Base-by-base conservation (phyloP, 2,329 filamentous ascomycete genomes). In the Paradendryphiella salina region DNA sequence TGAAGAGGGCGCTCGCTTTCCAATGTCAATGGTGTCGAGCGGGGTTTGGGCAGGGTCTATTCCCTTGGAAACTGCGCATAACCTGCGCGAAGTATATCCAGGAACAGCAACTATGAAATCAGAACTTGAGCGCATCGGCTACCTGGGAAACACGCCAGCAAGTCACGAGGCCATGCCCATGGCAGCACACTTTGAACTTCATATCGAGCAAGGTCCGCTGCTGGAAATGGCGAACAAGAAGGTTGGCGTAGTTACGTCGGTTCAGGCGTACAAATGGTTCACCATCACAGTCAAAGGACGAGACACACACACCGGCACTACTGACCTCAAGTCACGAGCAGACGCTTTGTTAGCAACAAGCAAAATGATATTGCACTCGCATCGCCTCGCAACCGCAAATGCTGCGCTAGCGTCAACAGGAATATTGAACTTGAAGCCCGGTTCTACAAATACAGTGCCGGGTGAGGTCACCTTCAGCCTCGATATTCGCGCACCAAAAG, bases 121-220 rank as follows among this genome's bases (percentile, higher is more conserved):
- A 0, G 88, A 91, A 54, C 79, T 94, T 0, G 77, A 87, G 64
- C 80, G 86, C 11, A 90, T 91, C 42, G 85, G 85, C 0, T 91
- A 89, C 57, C 73, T 90, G 0, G 89, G 88, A 11, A 59, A 72
- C 0, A 73, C 78, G 0, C 78, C 80, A 7, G 82, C 82, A 17
- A 83, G 78, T 45, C 78, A 86, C 67, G 76, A 80, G 54, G 75
- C 78, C 26, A 82, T 80, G 13, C 87, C 86, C 0, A 84, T 91
- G 73, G 86, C 83, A 0, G 88, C 87, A 0, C 88, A 93, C 70
- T 92, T 93, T 63, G 89, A 93, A 70, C 79, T 94, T 8, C 89
- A 94, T 66, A 93, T 93, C 45, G 90, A 95, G 69, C 90, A 95
- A 69, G 89, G 89, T 0, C 88, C 89, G 0, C 82, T 90, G 28